These are phyloP conservation scores for Omphalea diandra DNA, from an alignment of 441 rosid species.

Conservation along the genomic window DNA sequence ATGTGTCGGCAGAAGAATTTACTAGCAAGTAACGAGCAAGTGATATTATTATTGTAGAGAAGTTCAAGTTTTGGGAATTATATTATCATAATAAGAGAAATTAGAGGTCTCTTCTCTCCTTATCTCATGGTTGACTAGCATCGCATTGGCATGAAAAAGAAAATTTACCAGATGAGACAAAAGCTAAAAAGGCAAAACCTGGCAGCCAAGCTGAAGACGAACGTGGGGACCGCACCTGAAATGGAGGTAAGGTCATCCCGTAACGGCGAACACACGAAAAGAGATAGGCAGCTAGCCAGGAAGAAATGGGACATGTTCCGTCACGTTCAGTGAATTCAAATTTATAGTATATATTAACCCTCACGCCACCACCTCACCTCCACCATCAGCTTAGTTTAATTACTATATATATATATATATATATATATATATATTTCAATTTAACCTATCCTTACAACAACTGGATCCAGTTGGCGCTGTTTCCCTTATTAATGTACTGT, in stretches of 20 bases:
- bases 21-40: not conserved
- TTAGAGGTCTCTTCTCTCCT: too few species aligned
- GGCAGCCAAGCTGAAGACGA: not conserved
- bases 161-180: not conserved
- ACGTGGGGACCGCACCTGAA: not conserved
- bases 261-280: not conserved
- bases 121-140: too few species aligned
- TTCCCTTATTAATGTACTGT: not conserved
- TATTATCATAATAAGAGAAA: too few species aligned
- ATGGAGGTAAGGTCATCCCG: not conserved
- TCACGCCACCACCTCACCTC: slow-evolving; percentile 6
- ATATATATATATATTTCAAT: too few species aligned
- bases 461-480: slow-evolving; percentile 23
- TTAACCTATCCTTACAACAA: slow-evolving; percentile 16
- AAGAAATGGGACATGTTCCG: slow-evolving; percentile 35
- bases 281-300: not conserved
- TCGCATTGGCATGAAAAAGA: too few species aligned
- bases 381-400: not conserved
- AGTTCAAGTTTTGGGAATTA: too few species aligned
- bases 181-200: not conserved
- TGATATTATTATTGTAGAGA: too few species aligned
- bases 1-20: not conserved
- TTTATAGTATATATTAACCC: slow-evolving; percentile 19
- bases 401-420: too few species aligned
- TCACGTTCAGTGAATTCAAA: slow-evolving; percentile 25